A percentile compares a stretch with the other conserved stretches of the same genome.
phyloP scores from a whole-genome alignment of 306 rosid genomes.

The Inga laurina region DNA sequence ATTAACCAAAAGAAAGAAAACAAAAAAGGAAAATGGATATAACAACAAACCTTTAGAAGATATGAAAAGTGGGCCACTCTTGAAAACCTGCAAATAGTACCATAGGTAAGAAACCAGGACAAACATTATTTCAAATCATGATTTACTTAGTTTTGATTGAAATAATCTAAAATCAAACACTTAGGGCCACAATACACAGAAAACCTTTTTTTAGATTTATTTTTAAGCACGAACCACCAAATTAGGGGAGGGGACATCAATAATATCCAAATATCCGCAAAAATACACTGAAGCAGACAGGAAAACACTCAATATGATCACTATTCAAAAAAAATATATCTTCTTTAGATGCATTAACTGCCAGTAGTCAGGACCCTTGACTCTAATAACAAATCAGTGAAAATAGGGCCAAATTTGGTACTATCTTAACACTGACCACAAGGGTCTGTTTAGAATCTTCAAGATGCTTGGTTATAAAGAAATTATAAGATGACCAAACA shows the following conservation, averaged over 20 bases:
- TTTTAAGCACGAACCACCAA: neutral
- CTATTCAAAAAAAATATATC: neutral
- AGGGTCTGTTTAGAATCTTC: neutral
- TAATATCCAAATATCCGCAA: neutral
- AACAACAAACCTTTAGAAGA: slow-evolving; percentile 69
- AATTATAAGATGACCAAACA: neutral
- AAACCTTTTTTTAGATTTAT: neutral
- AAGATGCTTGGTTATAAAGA: neutral
- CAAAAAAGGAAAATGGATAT: neutral
- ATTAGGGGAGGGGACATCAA: neutral
- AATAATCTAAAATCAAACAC: neutral
- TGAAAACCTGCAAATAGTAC: slow-evolving; percentile 61
- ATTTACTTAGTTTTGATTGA: neutral
- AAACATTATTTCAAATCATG: neutral
- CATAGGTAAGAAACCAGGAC: slow-evolving; percentile 38
- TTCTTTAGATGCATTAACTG: neutral
- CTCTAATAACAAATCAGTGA: neutral
- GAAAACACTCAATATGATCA: neutral
- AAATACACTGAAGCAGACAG: neutral
- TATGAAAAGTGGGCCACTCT: slow-evolving; percentile 77
- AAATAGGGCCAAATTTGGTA: neutral
- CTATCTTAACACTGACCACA: neutral
- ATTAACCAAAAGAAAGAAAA: neutral
- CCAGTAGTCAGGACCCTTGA: neutral
- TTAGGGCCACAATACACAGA: neutral